Base-by-base conservation (phyloP, 495 filamentous ascomycete genomes). In the Tuber indicum region DNA sequence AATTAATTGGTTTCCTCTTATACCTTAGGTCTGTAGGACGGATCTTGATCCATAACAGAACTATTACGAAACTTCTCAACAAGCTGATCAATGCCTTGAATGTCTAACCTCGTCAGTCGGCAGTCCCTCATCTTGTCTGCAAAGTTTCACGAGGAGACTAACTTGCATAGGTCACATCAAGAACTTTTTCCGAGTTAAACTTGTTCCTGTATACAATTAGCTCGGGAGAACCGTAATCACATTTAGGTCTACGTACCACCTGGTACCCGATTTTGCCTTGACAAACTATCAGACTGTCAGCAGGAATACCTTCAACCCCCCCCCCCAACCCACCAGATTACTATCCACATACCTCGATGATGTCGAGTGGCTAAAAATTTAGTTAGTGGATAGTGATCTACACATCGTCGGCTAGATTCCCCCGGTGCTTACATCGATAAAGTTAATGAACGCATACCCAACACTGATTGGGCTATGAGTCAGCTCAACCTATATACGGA, bases 391-490 rank as follows among this genome's bases (percentile, higher is more conserved):
- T 23, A 76, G 36, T 26, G 14, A 75, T 26, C 72, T 42, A 75
- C 47, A 32, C 42, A 47, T 47, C 12, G 43, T 70, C 69, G 17
- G 39, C 43, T 1, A 17, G 45, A 66, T 3, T 62, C 46, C 8
- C 45, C 66, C 0, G 1, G 47, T 14, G 86, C 90, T 88, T 81
- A 94, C 91, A 84, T 93, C 89, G 70, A 89, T 89, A 82, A 99
- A 97, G 83, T 99, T 98, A 85, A 99, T 93, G 85, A 99, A 99
- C 0, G 94, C 96, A 87, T 99, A 99, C 75, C 96, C 96, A 75
- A 99, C 96, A 84, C 94, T 98, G 78, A 23, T 77, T 36, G 46
- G 32, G 73, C 79, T 78, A 66, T 23, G 39, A 73, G 72, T 46
- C 47, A 75, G 19, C 19, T 72, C 19, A 52, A 74, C 44, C 36